phyloP scores from a whole-genome alignment of 2,329 filamentous ascomycete species.

The Colletotrichum echinochloae region DNA sequence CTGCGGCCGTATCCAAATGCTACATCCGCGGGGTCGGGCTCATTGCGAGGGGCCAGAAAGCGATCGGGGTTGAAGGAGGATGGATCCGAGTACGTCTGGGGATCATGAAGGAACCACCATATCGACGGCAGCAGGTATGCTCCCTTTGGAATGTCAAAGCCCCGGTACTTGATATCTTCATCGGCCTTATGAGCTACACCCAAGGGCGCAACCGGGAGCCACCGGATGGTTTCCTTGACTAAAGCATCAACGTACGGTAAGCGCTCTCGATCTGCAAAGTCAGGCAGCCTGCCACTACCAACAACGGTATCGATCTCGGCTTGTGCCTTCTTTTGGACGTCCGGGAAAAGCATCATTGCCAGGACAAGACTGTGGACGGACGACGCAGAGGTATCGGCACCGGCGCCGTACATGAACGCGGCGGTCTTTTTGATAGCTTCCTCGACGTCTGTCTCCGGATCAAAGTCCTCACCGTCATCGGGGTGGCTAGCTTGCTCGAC shows the following conservation, averaged over 20 bases:
- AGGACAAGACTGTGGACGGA: conserved; percentile 58
- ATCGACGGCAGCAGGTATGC: conserved; percentile 42
- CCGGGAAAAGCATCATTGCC: conserved; percentile 59
- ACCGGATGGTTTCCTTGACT: conserved; percentile 67
- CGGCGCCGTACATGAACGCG: conserved; percentile 27
- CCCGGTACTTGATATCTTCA: conserved; percentile 32
- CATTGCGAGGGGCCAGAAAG: conserved; percentile 43
- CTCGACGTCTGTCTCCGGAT: not conserved
- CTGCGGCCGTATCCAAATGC: conserved; percentile 42
- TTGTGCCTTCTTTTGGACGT: conserved; percentile 60
- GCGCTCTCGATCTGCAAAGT: conserved; percentile 58
- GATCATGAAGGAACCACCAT: conserved; percentile 68
- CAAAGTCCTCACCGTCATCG: not conserved
- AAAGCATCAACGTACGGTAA: conserved; percentile 66
- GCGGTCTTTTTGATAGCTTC: conserved; percentile 35
- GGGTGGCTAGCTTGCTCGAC: not conserved
- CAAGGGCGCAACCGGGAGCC: conserved; percentile 64
- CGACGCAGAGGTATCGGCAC: conserved; percentile 44
- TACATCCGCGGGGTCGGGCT: conserved; percentile 36
- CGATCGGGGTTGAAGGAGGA: conserved; percentile 50
- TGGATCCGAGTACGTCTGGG: conserved; percentile 68
- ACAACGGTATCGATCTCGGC: conserved; percentile 65
- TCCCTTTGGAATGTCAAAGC: conserved; percentile 32
- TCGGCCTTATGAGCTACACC: conserved; percentile 52
- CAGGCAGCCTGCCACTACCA: conserved; percentile 59